phyloP scores from a whole-genome alignment of 306 rosid species.

The Begonia loranthoides region DNA sequence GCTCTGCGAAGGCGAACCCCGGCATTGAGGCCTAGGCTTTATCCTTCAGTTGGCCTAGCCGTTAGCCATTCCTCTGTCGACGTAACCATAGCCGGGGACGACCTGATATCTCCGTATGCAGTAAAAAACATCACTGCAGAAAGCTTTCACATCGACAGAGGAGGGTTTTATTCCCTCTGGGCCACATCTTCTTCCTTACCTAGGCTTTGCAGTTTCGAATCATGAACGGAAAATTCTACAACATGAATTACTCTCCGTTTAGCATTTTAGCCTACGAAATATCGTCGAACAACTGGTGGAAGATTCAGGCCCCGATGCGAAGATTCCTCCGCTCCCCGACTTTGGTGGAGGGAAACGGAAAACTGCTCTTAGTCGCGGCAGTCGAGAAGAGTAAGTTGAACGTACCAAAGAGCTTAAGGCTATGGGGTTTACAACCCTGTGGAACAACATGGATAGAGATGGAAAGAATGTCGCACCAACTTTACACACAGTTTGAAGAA shows the following conservation, averaged over 20 bases:
- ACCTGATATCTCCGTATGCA: slow-evolving; percentile 85
- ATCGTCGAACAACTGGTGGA: slow-evolving; percentile 47
- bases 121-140: slow-evolving; percentile 78
- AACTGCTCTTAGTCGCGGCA: slow-evolving; percentile 49
- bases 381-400: slow-evolving; percentile 88
- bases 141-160: slow-evolving; percentile 64
- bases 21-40: slow-evolving; percentile 55
- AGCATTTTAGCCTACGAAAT: slow-evolving; percentile 55
- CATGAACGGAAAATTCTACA: slow-evolving; percentile 53
- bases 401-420: slow-evolving; percentile 70
- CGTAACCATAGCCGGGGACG: slow-evolving; percentile 75
- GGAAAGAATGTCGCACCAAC: slow-evolving; percentile 88
- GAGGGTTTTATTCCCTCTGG: slow-evolving; percentile 83
- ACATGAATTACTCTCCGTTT: slow-evolving; percentile 87
- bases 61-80: slow-evolving; percentile 52
- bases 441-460: slow-evolving; percentile 79
- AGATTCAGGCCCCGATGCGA: slow-evolving; percentile 88
- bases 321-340: slow-evolving; percentile 62
- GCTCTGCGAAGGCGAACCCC: too few species aligned
- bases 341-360: slow-evolving; percentile 56
- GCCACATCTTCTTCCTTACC: slow-evolving; percentile 60
- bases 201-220: slow-evolving; percentile 72
- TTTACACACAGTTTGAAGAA: slow-evolving; percentile 48
- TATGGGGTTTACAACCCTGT: slow-evolving; percentile 66
- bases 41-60: slow-evolving; percentile 64